These are phyloP conservation scores for Xylariaceae sp. DNA, from an alignment of 2,329 filamentous ascomycete genomes.

Conservation along the genomic window DNA sequence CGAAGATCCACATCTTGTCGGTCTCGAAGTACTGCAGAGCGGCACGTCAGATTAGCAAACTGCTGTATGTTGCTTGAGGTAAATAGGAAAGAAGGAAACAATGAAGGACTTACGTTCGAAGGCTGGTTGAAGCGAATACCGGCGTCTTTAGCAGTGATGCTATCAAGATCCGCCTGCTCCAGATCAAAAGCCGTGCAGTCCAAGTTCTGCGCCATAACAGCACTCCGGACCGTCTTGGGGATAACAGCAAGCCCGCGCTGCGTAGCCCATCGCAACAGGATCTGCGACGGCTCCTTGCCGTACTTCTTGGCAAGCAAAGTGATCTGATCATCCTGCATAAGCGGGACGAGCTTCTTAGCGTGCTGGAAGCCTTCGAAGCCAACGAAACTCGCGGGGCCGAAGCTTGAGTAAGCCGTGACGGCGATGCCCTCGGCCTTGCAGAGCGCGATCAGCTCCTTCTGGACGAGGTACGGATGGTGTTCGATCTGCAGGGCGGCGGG, in stretches of 20 bases:
- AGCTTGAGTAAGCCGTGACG: slow-evolving; percentile 80
- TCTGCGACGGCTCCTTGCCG: slow-evolving; percentile 70
- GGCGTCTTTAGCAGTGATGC: slow-evolving; percentile 62
- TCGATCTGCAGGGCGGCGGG: slow-evolving; percentile 82
- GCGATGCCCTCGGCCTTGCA: slow-evolving; percentile 66
- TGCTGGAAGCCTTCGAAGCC: slow-evolving; percentile 72
- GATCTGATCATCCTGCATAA: slow-evolving; percentile 68
- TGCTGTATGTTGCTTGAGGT: neutral
- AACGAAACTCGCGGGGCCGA: slow-evolving; percentile 74
- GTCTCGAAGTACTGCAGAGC: slow-evolving; percentile 51
- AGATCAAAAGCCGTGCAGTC: slow-evolving; percentile 64
- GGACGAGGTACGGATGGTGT: slow-evolving; percentile 84
- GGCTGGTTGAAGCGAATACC: slow-evolving; percentile 75
- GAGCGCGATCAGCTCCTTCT: slow-evolving; percentile 65
- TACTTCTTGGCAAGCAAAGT: slow-evolving; percentile 64
- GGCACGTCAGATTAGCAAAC: slow-evolving; percentile 13
- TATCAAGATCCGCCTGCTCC: slow-evolving; percentile 59
- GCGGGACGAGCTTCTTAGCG: slow-evolving; percentile 59
- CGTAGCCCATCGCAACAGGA: slow-evolving; percentile 82
- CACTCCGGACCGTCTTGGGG: slow-evolving; percentile 63
- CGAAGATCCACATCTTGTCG: slow-evolving; percentile 56
- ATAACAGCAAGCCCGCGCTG: slow-evolving; percentile 79
- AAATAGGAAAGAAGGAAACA: neutral
- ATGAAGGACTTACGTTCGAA: slow-evolving; percentile 52
- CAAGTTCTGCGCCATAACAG: slow-evolving; percentile 60